These are phyloP conservation scores for Neonothopanus nambi DNA, from an alignment of 1,284 basidiomycete species.

Conservation along the genomic window DNA sequence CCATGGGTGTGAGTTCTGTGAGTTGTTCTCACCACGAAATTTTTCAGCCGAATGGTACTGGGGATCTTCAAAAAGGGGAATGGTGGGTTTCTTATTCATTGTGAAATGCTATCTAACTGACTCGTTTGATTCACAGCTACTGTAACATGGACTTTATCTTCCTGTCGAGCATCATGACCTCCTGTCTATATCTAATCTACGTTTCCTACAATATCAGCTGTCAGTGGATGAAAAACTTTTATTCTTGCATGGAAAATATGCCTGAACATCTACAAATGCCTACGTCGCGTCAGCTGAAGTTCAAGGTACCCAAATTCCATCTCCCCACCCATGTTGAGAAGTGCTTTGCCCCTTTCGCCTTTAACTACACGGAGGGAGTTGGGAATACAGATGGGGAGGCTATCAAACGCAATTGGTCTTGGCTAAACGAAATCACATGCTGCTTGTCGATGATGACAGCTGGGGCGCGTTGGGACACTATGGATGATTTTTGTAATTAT, in stretches of 20 bases:
- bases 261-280: slow-evolving; percentile 5
- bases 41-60: slow-evolving; percentile 21
- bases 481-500: slow-evolving; percentile 18
- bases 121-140: too few relatives aligned
- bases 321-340: slow-evolving; percentile 13
- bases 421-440: slow-evolving; percentile 11
- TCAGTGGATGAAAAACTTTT: slow-evolving; percentile 17
- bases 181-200: background rate
- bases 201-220: slow-evolving; percentile 20
- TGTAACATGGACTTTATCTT: slow-evolving; percentile 22
- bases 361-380: slow-evolving; percentile 11
- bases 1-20: slow-evolving; percentile 20
- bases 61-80: slow-evolving; percentile 24
- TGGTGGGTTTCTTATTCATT: slow-evolving; percentile 14
- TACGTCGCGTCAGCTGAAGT: background rate
- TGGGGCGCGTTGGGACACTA: slow-evolving; percentile 9
- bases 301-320: slow-evolving; percentile 20
- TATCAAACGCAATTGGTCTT: slow-evolving; percentile 13
- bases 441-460: slow-evolving; percentile 14
- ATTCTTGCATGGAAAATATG: slow-evolving; percentile 7
- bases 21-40: slow-evolving; percentile 20
- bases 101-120: too few relatives aligned
- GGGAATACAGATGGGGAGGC: slow-evolving; percentile 19
- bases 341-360: slow-evolving; percentile 14
- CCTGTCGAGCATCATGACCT: slow-evolving; percentile 3